These are phyloP conservation scores for Tuber microsphaerosporum DNA, from an alignment of 495 filamentous ascomycete genomes.

Conservation along the genomic window DNA sequence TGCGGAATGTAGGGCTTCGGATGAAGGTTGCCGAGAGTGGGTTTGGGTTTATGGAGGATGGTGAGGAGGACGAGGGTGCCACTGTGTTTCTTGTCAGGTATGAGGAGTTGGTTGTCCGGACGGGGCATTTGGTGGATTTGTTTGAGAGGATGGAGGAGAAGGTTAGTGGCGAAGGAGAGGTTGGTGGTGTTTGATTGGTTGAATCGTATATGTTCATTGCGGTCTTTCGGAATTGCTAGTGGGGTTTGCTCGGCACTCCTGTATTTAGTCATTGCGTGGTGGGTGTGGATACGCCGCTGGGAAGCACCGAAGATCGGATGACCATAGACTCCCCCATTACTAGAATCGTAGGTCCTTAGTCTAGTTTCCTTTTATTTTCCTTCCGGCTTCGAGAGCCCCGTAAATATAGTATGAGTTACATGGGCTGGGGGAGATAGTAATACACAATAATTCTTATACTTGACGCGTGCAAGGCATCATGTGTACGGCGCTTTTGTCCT, in stretches of 20 bases:
- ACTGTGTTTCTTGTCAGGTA: conserved; percentile 21
- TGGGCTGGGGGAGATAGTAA: neutral
- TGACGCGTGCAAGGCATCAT: neutral
- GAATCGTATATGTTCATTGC: neutral
- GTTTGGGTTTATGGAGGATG: neutral
- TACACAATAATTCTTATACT: neutral
- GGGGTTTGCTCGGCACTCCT: neutral
- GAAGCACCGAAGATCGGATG: neutral
- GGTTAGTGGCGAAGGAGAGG: neutral
- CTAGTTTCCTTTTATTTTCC: neutral
- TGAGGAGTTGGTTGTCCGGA: conserved; percentile 31
- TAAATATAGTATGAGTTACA: neutral
- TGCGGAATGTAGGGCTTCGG: conserved; percentile 23
- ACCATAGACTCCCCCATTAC: neutral
- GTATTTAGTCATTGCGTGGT: neutral
- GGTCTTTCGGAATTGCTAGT: neutral
- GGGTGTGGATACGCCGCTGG: neutral
- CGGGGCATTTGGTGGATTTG: conserved; percentile 17
- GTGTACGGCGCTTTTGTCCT: neutral
- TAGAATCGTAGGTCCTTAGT: neutral
- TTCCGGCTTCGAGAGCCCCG: neutral
- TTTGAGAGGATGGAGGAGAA: conserved; percentile 13
- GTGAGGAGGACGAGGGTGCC: conserved; percentile 13
- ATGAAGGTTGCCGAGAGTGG: conserved; percentile 15
- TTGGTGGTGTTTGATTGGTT: conserved; percentile 5